Percentiles rank a stretch among this genome's conserved stretches.
These are phyloP conservation scores for Pichia ethanolica DNA, from an alignment of 805 yeast genomes.

Conservation along the genomic window DNA sequence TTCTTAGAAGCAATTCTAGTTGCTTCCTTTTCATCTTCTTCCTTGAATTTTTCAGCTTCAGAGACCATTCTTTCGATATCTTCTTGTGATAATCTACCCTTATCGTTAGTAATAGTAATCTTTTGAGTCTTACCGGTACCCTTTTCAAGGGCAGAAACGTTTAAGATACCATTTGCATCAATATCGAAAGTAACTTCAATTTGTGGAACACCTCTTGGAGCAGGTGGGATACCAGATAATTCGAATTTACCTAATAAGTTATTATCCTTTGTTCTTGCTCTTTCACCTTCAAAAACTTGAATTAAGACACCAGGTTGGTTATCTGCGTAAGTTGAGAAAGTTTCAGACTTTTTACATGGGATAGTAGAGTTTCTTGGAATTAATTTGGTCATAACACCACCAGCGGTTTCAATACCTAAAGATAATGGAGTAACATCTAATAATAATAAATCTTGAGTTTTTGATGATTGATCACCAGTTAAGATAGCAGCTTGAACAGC, in stretches of 20 bases:
- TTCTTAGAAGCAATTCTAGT: constrained; percentile 89
- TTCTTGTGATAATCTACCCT: constrained; percentile 51
- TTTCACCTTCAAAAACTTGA: constrained; percentile 75
- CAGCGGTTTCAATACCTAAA: constrained; percentile 77
- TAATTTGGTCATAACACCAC: constrained; percentile 74
- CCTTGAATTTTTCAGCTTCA: constrained; percentile 58
- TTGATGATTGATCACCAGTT: constrained; percentile 92
- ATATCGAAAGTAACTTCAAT: constrained; percentile 70
- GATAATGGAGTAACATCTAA: constrained; percentile 95
- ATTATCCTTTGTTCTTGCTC: constrained; percentile 71
- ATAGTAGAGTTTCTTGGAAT: constrained; percentile 73
- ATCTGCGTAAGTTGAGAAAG: constrained; percentile 76
- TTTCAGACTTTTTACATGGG: constrained; percentile 67
- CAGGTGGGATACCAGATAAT: constrained; percentile 63
- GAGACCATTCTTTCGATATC: constrained; percentile 60
- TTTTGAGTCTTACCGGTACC: constrained; percentile 47
- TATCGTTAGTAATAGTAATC: constrained; percentile 40
- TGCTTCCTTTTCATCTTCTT: constrained; percentile 62
- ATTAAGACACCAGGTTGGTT: constrained; percentile 80
- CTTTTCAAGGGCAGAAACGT: constrained; percentile 51
- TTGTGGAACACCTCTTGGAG: constrained; percentile 77
- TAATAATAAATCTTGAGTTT: constrained; percentile 90
- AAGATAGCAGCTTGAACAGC: constrained; percentile 97
- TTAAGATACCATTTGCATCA: constrained; percentile 71
- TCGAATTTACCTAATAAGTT: constrained; percentile 70